phyloP scores from a whole-genome alignment of 768 basidiomycete genomes.

The Auricularia sp. region DNA sequence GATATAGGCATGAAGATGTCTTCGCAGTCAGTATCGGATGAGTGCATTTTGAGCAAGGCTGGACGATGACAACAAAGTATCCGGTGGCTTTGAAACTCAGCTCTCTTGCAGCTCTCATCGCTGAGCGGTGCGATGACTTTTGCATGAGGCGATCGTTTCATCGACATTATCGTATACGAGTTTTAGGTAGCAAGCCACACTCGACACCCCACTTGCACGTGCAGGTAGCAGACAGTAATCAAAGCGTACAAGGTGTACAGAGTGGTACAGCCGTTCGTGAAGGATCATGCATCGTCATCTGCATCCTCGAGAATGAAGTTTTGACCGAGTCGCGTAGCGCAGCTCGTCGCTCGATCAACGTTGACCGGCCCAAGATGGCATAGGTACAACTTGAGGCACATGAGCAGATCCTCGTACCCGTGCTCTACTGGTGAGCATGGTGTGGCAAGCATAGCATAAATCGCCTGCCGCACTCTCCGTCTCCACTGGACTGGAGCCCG shows the following conservation, averaged over 20 bases:
- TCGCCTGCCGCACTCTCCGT: slow-evolving; percentile 18
- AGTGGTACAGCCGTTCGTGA: too few relatives aligned
- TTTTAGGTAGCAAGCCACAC: too few relatives aligned
- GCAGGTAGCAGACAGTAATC: too few relatives aligned
- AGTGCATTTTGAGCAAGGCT: too few relatives aligned
- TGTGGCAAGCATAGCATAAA: slow-evolving; percentile 58
- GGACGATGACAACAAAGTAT: too few relatives aligned
- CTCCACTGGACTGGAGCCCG: slow-evolving; percentile 11
- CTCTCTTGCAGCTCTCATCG: too few relatives aligned
- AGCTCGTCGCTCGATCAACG: not conserved
- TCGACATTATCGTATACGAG: too few relatives aligned
- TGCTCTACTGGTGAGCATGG: slow-evolving; percentile 43
- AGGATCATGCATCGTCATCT: not conserved
- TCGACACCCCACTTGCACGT: too few relatives aligned
- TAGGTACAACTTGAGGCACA: not conserved
- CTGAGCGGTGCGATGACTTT: too few relatives aligned
- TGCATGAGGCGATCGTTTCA: too few relatives aligned
- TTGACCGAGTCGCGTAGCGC: not conserved
- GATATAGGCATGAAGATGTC: not conserved
- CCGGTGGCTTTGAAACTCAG: too few relatives aligned
- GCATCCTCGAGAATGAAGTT: not conserved
- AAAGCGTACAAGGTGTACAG: too few relatives aligned
- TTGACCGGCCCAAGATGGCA: not conserved
- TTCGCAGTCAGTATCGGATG: not conserved
- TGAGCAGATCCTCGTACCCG: not conserved